A percentile compares a stretch with the other conserved stretches of the same genome.
Evolutionary conservation across 352 stramenopile species (phyloP).

Genomic region (Phytophthora europaea): DNA sequence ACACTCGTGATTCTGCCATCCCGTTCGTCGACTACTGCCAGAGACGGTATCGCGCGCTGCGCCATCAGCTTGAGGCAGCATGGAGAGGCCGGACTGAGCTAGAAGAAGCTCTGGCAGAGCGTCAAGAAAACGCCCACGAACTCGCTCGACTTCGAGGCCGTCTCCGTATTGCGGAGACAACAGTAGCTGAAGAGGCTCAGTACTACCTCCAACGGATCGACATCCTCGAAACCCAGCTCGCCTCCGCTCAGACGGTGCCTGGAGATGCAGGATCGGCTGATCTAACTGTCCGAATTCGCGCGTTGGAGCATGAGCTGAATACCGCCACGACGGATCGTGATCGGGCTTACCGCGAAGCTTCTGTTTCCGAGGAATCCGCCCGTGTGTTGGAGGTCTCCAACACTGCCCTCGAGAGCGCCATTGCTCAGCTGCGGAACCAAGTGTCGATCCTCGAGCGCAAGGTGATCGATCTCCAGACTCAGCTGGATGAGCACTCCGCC

Average conservation of each 20-base stretch:
- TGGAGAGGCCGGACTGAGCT: neutral
- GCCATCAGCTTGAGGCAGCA: neutral
- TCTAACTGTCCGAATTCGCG: neutral
- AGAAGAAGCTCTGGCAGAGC: neutral
- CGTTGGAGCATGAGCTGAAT: neutral
- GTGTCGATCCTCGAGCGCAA: neutral
- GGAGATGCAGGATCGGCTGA: neutral
- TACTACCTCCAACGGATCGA: neutral
- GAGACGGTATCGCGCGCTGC: neutral
- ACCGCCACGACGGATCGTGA: neutral
- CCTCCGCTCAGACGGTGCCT: neutral
- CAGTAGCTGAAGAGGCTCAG: neutral
- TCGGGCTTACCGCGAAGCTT: neutral
- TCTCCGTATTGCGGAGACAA: no score
- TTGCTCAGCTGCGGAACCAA: neutral
- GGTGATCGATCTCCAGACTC: neutral
- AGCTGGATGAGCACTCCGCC: neutral
- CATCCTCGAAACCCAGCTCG: neutral
- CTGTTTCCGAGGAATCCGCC: neutral
- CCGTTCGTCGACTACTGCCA: neutral
- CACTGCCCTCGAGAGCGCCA: neutral
- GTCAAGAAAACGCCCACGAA: neutral
- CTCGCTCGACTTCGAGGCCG: neutral
- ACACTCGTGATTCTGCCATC: neutral
- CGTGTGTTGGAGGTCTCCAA: neutral